Evolutionary conservation across 352 stramenopile genomes (phyloP).

Genomic region (Globisporangium recalcitrans): DNA sequence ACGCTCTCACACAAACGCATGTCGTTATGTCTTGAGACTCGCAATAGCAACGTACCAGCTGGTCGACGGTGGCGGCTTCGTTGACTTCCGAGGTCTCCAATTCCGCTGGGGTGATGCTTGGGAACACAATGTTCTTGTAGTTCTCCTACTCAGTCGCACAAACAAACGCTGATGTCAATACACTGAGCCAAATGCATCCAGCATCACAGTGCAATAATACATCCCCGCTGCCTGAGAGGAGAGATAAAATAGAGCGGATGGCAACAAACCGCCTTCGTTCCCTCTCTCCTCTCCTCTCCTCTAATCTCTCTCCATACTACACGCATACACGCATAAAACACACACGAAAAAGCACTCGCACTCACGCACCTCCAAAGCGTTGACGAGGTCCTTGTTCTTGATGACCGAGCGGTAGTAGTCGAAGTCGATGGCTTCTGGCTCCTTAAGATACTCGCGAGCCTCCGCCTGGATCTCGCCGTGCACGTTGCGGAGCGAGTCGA

Average conservation of each 20-base stretch:
- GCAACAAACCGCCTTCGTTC: too few relatives aligned
- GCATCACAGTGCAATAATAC: background rate
- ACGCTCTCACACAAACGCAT: background rate
- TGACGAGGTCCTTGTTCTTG: constrained; percentile 87
- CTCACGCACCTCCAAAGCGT: constrained; percentile 59
- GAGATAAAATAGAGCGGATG: too few relatives aligned
- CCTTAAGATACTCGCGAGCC: constrained; percentile 62
- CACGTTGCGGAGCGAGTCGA: constrained; percentile 73
- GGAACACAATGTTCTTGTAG: constrained; percentile 85
- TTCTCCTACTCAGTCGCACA: constrained; percentile 30
- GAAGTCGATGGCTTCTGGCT: constrained; percentile 83
- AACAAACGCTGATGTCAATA: constrained; percentile 2
- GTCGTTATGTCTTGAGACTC: background rate
- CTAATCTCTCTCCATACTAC: background rate
- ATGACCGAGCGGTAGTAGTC: constrained; percentile 82
- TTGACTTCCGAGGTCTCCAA: constrained; percentile 67
- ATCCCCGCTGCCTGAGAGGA: background rate
- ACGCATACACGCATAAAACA: too few relatives aligned
- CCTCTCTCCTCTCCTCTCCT: constrained; percentile 1
- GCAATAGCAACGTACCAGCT: constrained; percentile 38
- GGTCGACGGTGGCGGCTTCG: constrained; percentile 72
- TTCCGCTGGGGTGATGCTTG: constrained; percentile 68
- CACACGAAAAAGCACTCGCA: too few relatives aligned
- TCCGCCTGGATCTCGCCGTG: constrained; percentile 77
- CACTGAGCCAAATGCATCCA: background rate